Conservation (phyloP, 1,284 basidiomycete genomes). For the Ustanciosporium gigantosporum region DNA sequence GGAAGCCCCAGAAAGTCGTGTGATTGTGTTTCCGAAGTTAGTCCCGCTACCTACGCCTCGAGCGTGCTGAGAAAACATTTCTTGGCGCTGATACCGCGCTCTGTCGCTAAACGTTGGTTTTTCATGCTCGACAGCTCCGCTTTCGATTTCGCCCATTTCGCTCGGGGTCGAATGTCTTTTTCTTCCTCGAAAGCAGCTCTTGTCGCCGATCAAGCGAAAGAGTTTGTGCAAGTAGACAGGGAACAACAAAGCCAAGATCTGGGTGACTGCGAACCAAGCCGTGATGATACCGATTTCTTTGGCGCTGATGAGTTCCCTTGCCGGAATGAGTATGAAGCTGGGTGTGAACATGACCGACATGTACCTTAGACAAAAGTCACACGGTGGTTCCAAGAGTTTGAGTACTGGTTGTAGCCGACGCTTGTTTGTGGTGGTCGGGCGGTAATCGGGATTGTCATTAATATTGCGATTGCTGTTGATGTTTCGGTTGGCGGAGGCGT, state of each 20-base stretch:
- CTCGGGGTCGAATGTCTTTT: no score
- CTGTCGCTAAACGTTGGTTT: no score
- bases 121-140: not conserved
- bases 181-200: not conserved
- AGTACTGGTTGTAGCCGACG: slow-evolving; percentile 7
- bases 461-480: not conserved
- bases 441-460: no score
- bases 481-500: not conserved
- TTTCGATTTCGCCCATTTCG: not conserved
- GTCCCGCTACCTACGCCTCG: slow-evolving; percentile 1
- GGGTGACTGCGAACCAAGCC: slow-evolving; percentile 44
- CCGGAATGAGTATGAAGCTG: slow-evolving; percentile 51
- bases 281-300: slow-evolving; percentile 48
- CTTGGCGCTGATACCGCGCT: no score
- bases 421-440: not conserved
- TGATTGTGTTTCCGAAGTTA: slow-evolving; percentile 29
- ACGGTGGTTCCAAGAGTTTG: slow-evolving; percentile 42
- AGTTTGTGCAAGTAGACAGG: slow-evolving; percentile 31
- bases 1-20: slow-evolving; percentile 36
- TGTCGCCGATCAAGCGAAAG: slow-evolving; percentile 1
- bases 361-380: slow-evolving; percentile 50
- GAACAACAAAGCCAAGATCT: slow-evolving; percentile 38
- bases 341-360: slow-evolving; percentile 55
- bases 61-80: no score
- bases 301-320: slow-evolving; percentile 43